Base-by-base conservation (phyloP, 768 basidiomycete species). In the Pleurotus ostreatus region DNA sequence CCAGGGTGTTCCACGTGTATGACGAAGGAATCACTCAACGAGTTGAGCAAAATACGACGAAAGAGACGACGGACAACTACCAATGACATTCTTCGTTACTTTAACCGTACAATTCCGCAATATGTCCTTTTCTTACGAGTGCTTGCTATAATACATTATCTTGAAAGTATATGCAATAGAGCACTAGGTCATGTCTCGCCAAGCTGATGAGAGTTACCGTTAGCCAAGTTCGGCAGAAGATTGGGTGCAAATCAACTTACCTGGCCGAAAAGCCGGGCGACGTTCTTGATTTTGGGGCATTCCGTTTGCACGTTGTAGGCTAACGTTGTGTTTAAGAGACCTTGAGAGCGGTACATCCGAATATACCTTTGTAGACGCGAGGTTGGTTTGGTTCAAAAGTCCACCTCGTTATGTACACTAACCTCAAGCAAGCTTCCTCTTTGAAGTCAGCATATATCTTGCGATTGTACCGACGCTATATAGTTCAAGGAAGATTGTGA, bases 381-480 rank as follows among this genome's bases (percentile, higher is more conserved):
- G 23, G 3, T 23, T 12, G 30, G 23, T 12, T 46, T 5, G 22
- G 13, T 18, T 44, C 23, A 4, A 57, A n/a, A 18, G 49, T 44
- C 11, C 7, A 40, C 22, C 16, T 45, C 0, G 8, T 2, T 25
- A 5, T 47, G 51, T 1, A 63, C 66, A 11, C 30, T 53, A 55
- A 85, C 85, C 84, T 79, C 54, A 84, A 71, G 65, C 91, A 92
- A 0, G 80, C 68, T 66, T 92, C 91, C 67, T 91, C 87, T 61
- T 83, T 84, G 68, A 89, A 93, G 34, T 92, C 87, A 6, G 81
- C 71, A 61, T 91, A 91, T 23, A 92, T 70, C 65, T 85, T 89
- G 59, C 86, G 79, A 67, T 93, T 93, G 62, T 82, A 79, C 69
- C 78, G 85, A 15, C 91, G 80, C 88, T 92, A 60, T 22, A 34